Percentiles rank a stretch among this genome's conserved stretches.
These are phyloP conservation scores for Nitzschia sp. DNA, from an alignment of 108 stramenopile genomes.

Conservation along the genomic window DNA sequence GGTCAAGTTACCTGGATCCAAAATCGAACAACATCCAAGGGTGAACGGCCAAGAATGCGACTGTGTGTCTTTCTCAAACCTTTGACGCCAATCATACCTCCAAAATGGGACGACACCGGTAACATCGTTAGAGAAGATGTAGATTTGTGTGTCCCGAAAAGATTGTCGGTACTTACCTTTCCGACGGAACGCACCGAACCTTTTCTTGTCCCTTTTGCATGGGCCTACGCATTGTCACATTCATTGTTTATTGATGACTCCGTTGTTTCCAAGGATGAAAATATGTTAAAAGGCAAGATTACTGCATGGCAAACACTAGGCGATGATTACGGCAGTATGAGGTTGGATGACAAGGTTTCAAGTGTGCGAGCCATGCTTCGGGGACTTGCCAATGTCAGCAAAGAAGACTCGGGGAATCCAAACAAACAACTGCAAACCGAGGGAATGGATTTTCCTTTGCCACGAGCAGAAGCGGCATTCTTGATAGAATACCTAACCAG, in stretches of 20 bases:
- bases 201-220: constrained; percentile 53
- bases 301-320: not conserved
- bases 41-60: constrained; percentile 9
- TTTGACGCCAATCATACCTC: constrained; percentile 38
- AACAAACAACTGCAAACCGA: not conserved
- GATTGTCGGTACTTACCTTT: constrained; percentile 46
- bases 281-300: constrained; percentile 5
- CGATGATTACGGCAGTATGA: constrained; percentile 10
- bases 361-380: not conserved
- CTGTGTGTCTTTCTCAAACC: constrained; percentile 42
- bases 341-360: constrained; percentile 23
- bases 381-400: not conserved
- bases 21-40: constrained; percentile 1
- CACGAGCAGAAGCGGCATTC: constrained; percentile 8
- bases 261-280: constrained; percentile 1
- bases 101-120: constrained; percentile 3
- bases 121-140: not conserved
- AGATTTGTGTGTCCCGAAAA: constrained; percentile 24
- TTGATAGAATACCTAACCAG: constrained; percentile 2
- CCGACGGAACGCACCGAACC: constrained; percentile 26
- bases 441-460: not conserved
- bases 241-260: constrained; percentile 22
- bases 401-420: not conserved
- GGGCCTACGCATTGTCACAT: constrained; percentile 41
- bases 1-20: constrained; percentile 9